Base-by-base conservation (phyloP, 1,139 yeast genomes). In the Taiozyma sp. region DNA sequence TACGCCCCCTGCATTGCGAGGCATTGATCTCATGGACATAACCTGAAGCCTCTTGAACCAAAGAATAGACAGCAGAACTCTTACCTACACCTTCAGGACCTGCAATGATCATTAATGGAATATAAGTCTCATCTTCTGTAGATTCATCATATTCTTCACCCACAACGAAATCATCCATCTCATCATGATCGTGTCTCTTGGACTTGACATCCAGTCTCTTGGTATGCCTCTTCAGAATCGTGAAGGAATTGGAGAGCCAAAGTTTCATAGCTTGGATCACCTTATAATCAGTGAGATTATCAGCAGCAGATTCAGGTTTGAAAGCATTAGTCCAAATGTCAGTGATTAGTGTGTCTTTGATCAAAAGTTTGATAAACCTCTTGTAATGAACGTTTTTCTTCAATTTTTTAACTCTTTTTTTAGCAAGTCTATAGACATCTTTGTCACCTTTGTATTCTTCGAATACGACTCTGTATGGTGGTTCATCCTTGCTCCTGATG, bases 51-150 rank as follows among this genome's bases (percentile, higher is more conserved):
- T 83, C 83, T 9, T 77, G 71, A 63, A 87, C 81, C 3, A 86
- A 78, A 0, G 96, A 81, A 56, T 87, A 80, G 0, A 93, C 75
- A 0, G 91, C 69, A 0, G 90, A 76, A 0, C 95, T 85, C 64
- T 93, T 93, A 1, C 97, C 96, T 9, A 81, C 73, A 0, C 97
- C 96, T 1, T 76, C 65, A 0, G 83, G 79, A 0, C 99, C 99
- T 53, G 76, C 73, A 2, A 93, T 62, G 5, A 93, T 78, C 59
- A 89, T 66, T 6, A 85, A 62, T 0, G 93, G 93, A 2, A 81
- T 76, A 58, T 76, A 81, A 2, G 68, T 68, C 34, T 63, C 67
- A 4, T 65, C 69, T 3, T 62, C 64, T 2, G 62, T 59, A 6
- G 52, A 61, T 10, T 66, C 73, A 30, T 58, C 57, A 8, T 56